Evolutionary conservation across 345 rosid species (phyloP).

Genomic region (Raphanus sativus): DNA sequence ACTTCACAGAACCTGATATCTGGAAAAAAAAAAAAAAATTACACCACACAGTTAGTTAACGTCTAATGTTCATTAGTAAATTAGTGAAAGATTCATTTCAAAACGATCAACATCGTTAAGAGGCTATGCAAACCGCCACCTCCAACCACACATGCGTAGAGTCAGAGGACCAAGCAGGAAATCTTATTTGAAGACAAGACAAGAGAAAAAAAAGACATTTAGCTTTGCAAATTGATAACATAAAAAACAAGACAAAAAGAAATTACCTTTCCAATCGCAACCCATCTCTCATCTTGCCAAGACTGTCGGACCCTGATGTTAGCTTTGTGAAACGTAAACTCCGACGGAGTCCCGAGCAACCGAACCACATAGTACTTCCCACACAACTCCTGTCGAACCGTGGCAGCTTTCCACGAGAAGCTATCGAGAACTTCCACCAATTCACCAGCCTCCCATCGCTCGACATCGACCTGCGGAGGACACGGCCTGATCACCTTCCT

Average conservation of each 20-base stretch:
- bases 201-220: background rate
- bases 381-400: slow-evolving; percentile 38
- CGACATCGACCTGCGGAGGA: slow-evolving; percentile 54
- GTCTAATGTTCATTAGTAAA: background rate
- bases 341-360: slow-evolving; percentile 46
- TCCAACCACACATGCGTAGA: background rate
- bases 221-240: background rate
- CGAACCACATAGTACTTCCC: slow-evolving; percentile 46
- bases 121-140: slow-evolving; percentile 11
- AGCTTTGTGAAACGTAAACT: slow-evolving; percentile 42
- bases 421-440: slow-evolving; percentile 59
- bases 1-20: slow-evolving; percentile 44
- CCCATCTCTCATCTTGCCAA: slow-evolving; percentile 65
- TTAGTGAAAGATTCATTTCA: background rate
- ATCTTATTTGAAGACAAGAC: background rate
- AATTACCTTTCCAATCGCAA: slow-evolving; percentile 52
- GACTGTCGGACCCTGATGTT: slow-evolving; percentile 60
- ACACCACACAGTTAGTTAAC: slow-evolving; percentile 29
- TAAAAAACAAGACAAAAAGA: background rate
- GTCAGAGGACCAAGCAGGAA: background rate
- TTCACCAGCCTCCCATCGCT: slow-evolving; percentile 58
- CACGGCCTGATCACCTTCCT: slow-evolving; percentile 65
- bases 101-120: background rate
- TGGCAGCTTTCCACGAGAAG: slow-evolving; percentile 61
- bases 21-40: slow-evolving; percentile 34